Evolutionary conservation across 352 stramenopile genomes (phyloP), one percentile per base, ranked within the genome.

Genomic region (Peronospora belbahrii): DNA sequence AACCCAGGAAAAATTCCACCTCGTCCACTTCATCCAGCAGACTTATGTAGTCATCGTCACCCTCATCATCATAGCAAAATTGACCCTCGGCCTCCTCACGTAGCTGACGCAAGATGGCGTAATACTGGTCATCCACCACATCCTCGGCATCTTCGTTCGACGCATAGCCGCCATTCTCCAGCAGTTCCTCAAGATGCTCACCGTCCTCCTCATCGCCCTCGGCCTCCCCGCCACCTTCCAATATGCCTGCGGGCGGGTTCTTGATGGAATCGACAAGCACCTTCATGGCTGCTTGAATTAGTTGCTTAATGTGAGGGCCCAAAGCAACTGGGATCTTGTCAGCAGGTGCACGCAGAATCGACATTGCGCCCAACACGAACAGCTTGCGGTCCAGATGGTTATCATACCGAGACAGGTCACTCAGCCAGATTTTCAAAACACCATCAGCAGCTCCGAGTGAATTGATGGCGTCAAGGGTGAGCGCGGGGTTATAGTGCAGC

Each of bases 21-120:
- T 97, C 87, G 48, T 97, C 88, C 13, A 97, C 80, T 55, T 95
- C 73, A 51, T 98, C 91, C 30, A 98, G 61, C 48, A 95, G 68
- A 51, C 78, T 91, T 53, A 80, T 87, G 55, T 95, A 96, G 44
- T 97, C 87, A 50, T 97, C 92, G n/a, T 97, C 91, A 20, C 79
- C 70, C 37, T 97, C 94, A 20, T 88, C 77, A 50, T 85, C 71
- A 45, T 74, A 84, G 44, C 73, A 63, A 34, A 71, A 88, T 44
- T 70, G 65, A 43, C 68, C 73, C 11, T 79, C 72, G 24, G 91
- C 88, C 45, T 97, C 83, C 46, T 96, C 85, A 45, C 82, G 89
- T 56, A 91, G 39, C 76, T 96, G 86, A 43, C 93, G 88, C 39
- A 97, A 69, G 46, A 97, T 97, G 9, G 83, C 83, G 55, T 96